These are phyloP conservation scores for Antonospora locustae DNA, from an alignment of 371 early-diverging fungal genomes.

Conservation along the genomic window DNA sequence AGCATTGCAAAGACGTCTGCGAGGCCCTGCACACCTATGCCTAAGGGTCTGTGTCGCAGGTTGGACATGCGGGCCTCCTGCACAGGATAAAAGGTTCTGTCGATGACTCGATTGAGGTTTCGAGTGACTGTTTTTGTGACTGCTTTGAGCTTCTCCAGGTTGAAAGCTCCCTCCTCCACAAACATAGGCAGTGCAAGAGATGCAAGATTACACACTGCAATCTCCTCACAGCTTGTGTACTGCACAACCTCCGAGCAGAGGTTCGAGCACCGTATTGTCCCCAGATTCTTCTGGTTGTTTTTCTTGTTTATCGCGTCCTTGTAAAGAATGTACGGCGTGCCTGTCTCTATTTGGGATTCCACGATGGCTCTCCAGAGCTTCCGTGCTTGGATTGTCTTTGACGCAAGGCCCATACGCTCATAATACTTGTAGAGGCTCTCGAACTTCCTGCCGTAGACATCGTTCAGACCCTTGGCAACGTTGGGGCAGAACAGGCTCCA, in stretches of 20 bases:
- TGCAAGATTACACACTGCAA: slow-evolving; percentile 95
- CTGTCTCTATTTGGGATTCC: slow-evolving; percentile 92
- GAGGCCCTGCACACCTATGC: slow-evolving; percentile 92
- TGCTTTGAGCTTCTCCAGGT: slow-evolving; percentile 7
- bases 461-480: slow-evolving; percentile 74
- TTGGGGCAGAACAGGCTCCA: slow-evolving; percentile 94
- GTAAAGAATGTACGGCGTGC: slow-evolving; percentile 95
- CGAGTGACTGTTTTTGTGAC: slow-evolving; percentile 69
- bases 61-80: slow-evolving; percentile 72
- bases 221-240: slow-evolving; percentile 81
- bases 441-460: slow-evolving; percentile 85
- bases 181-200: slow-evolving; percentile 85
- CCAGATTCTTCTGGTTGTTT: slow-evolving; percentile 83
- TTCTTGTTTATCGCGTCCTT: slow-evolving; percentile 92
- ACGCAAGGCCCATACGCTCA: slow-evolving; percentile 68
- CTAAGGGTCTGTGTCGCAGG: slow-evolving; percentile 84
- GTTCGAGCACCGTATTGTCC: slow-evolving; percentile 72
- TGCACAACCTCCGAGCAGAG: slow-evolving; percentile 73
- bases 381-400: slow-evolving; percentile 76
- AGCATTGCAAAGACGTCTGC: slow-evolving; percentile 89
- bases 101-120: slow-evolving; percentile 90
- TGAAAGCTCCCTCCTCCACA: slow-evolving; percentile 58
- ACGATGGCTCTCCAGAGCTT: slow-evolving; percentile 94
- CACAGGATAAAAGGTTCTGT: slow-evolving; percentile 87
- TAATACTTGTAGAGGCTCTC: slow-evolving; percentile 69